phyloP scores from a whole-genome alignment of 2,329 filamentous ascomycete species.

The Penicillium sp. region DNA sequence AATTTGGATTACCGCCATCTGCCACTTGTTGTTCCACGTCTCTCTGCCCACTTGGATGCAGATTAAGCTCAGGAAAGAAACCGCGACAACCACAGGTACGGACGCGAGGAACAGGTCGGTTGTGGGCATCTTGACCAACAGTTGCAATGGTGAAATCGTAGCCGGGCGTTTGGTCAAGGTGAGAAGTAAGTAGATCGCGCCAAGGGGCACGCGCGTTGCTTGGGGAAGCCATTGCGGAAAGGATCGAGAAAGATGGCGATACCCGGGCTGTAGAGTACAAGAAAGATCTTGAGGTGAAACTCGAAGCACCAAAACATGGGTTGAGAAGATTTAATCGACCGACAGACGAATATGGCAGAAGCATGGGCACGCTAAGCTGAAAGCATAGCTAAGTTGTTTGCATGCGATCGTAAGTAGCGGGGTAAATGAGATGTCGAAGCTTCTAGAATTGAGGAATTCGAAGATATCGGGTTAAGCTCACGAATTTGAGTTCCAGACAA shows the following conservation, averaged over 20 bases:
- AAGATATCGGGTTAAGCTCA: no score
- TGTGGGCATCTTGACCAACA: slow-evolving; percentile 13
- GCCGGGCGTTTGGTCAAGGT: slow-evolving; percentile 21
- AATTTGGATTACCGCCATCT: slow-evolving; percentile 53
- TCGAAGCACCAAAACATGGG: no score
- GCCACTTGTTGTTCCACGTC: slow-evolving; percentile 47
- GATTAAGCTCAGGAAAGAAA: slow-evolving; percentile 60
- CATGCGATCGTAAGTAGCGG: no score
- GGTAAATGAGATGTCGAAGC: no score
- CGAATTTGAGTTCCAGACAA: no score
- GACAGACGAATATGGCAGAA: no score
- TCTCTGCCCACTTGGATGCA: slow-evolving; percentile 69
- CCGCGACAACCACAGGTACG: slow-evolving; percentile 78
- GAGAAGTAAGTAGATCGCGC: slow-evolving; percentile 23
- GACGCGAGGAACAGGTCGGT: slow-evolving; percentile 26
- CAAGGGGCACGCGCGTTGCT: slow-evolving; percentile 23
- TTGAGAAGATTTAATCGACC: no score
- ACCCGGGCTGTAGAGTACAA: background rate
- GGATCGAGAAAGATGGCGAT: slow-evolving; percentile 1
- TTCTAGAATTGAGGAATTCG: no score
- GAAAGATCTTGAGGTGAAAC: no score
- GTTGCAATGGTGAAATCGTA: slow-evolving; percentile 29
- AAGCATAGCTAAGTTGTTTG: no score
- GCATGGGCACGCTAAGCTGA: no score
- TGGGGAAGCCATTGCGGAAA: slow-evolving; percentile 10